Evolutionary conservation across 495 filamentous ascomycete species (phyloP), one percentile per base, ranked within the genome.

Genomic region (Penicillium silybi): DNA sequence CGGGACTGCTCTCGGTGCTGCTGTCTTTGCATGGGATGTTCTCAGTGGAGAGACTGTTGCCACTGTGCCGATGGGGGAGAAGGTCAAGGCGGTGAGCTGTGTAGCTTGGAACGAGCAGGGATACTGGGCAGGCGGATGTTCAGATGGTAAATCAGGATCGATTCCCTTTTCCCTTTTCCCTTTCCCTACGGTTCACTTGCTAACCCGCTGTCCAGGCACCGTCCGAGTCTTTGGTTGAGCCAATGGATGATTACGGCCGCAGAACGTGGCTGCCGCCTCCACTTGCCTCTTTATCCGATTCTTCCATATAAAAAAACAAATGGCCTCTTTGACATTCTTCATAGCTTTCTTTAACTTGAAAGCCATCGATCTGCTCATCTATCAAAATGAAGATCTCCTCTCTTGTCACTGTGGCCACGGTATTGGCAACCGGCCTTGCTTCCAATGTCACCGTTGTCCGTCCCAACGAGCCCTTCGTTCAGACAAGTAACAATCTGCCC

Each of bases 21-120:
- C 49, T 34, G 77, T 95, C 16, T 90, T 87, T 78, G 89, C 85
- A 11, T 97, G 92, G 90, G 92, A 96, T 79, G 64, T 95, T n/a
- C 58, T 96, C 44, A 86, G 76, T 35, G 92, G 90, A 1, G 81
- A 84, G 46, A 61, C 86, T 35, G 74, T 86, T 46, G 77, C 82
- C 20, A 80, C 73, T 46, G 59, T 91, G 40, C 64, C 75, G 35
- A 83, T 66, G 80, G 62, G 82, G 41, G 80, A 66, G 70, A 77
- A 74, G 54, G 82, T 69, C 20, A 84, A 78, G 62, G 81, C 71
- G 6, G 79, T 80, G 10, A 86, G 79, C 50, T 70, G 74, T 65
- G 80, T 95, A 46, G 84, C 88, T 15, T 93, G 88, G 84, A 87
- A 86, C 59, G 79, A 85, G 48, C 72, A 72, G 29, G 84, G 83